Evolutionary conservation across 164 flowering plant genomes (phyloP).

Genomic region (Dillenia suffruticosa): DNA sequence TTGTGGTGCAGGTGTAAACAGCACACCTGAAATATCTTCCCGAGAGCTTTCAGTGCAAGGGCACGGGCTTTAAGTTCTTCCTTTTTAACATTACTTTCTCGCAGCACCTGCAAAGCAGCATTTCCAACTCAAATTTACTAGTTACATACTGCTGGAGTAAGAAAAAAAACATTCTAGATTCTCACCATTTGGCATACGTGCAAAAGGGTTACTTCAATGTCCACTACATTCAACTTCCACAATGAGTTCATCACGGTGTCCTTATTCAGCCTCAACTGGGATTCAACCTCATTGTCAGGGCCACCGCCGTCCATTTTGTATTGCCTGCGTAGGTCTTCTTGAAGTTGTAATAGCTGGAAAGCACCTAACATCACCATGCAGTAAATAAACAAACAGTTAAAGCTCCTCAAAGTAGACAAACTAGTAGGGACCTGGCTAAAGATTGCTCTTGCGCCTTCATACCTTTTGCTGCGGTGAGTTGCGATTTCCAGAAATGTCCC

Average conservation of each 20-base stretch:
- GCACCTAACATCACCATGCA: conserved; percentile 44
- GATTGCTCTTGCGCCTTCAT: not conserved
- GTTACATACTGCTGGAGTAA: not conserved
- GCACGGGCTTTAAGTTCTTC: conserved; percentile 88
- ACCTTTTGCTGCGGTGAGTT: conserved; percentile 94
- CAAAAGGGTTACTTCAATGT: conserved; percentile 81
- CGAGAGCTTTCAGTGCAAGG: conserved; percentile 62
- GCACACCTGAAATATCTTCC: conserved; percentile 78
- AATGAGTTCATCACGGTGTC: conserved; percentile 72
- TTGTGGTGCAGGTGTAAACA: too few species aligned
- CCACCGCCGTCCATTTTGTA: conserved; percentile 50
- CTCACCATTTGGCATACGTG: conserved; percentile 94
- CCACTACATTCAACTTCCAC: conserved; percentile 93
- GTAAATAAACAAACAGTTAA: not conserved
- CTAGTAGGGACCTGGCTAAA: not conserved
- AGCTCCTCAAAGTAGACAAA: not conserved
- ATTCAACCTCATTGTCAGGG: conserved; percentile 53
- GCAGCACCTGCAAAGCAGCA: conserved; percentile 54
- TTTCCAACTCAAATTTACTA: not conserved
- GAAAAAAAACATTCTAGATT: conserved; percentile 3
- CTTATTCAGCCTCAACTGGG: conserved; percentile 58
- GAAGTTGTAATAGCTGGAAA: conserved; percentile 83
- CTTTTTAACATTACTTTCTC: conserved; percentile 58
- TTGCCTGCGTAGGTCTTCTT: conserved; percentile 60
- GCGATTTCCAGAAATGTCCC: conserved; percentile 89